Conservation (phyloP, 768 basidiomycete genomes). For the Phaeotremella skinneri region DNA sequence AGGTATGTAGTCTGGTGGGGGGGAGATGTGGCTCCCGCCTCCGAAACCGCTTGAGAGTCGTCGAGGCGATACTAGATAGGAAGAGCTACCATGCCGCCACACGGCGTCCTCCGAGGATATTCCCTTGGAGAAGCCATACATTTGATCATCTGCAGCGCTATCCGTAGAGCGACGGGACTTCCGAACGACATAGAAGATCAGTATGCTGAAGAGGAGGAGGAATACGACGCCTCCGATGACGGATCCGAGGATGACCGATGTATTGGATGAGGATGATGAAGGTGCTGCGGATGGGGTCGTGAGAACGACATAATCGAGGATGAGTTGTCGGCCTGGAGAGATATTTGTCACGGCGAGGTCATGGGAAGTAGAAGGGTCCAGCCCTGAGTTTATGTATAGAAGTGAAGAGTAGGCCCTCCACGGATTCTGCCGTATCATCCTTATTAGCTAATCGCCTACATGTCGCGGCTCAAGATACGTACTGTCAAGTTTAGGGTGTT, state of each 20-base stretch:
- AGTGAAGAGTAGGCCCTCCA: constrained; percentile 30
- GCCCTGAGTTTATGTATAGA: constrained; percentile 18
- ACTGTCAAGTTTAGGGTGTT: constrained; percentile 27
- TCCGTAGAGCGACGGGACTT: too few species aligned
- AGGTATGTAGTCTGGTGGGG: constrained; percentile 29
- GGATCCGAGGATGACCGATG: constrained; percentile 13
- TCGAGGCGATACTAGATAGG: too few species aligned
- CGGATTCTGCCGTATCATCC: constrained; percentile 13
- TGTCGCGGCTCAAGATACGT: constrained; percentile 7
- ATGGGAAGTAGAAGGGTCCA: constrained; percentile 17
- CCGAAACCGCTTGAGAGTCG: too few species aligned
- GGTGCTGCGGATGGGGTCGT: constrained; percentile 8
- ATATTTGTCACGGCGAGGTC: constrained; percentile 14
- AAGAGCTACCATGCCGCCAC: too few species aligned
- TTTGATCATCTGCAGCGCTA: too few species aligned
- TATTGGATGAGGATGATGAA: constrained; percentile 2
- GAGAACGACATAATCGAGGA: constrained; percentile 30
- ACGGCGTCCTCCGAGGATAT: neutral
- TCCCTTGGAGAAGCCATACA: neutral
- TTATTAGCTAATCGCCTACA: neutral
- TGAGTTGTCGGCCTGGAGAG: constrained; percentile 6
- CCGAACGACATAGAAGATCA: constrained; percentile 7
- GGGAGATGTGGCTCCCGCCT: neutral
- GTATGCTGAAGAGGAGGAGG: constrained; percentile 14
- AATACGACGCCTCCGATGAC: constrained; percentile 10